Evolutionary conservation across 257 asterid genomes (phyloP), one percentile per base, ranked within the genome.

Genomic region (Penstemon davidsonii): DNA sequence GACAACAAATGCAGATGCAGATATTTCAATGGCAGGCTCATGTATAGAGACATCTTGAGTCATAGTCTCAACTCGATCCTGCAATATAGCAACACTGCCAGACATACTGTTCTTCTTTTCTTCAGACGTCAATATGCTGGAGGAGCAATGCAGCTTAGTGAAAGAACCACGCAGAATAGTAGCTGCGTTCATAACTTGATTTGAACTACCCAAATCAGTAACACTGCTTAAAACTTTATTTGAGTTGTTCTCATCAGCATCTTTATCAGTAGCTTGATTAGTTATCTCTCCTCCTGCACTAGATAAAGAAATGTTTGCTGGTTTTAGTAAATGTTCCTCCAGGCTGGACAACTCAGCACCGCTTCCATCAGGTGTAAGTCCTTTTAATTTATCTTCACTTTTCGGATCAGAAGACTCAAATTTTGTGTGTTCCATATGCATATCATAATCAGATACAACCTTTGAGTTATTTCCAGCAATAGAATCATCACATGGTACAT

Each of bases 401-500:
- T 25, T 25, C 33, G 2, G 33, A 25, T 25, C 33, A 25, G 33
- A 25, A 2, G 33, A 25, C 33, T 25, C 33, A 25, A 25, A 25
- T 25, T 25, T 25, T 25, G 33, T 25, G 33, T 25, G 1, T 25
- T 25, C 33, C 33, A 25, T 25, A 25, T 25, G 33, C 46, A 61
- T 49, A 41, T 70, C 69, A 46, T 51, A 62, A 75, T 13, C 43
- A 33, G 45, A 44, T 62, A 46, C 76, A 72, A 71, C 70, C 19
- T 12, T 53, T 5, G 72, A 61, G 56, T 71, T 43, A 61, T 76
- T 70, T 41, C 60, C 82, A 65, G 68, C 68, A 46, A 38, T 55
- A 2, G 69, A 66, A 68, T 72, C 86, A 68, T 71, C 73, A 25
- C 33, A 25, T 50, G 95, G 97, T 73, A 75, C 88, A 40, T 57